Evolutionary conservation across 1,284 basidiomycete species (phyloP).

Genomic region (Sporisorium iseilematis-ciliati): DNA sequence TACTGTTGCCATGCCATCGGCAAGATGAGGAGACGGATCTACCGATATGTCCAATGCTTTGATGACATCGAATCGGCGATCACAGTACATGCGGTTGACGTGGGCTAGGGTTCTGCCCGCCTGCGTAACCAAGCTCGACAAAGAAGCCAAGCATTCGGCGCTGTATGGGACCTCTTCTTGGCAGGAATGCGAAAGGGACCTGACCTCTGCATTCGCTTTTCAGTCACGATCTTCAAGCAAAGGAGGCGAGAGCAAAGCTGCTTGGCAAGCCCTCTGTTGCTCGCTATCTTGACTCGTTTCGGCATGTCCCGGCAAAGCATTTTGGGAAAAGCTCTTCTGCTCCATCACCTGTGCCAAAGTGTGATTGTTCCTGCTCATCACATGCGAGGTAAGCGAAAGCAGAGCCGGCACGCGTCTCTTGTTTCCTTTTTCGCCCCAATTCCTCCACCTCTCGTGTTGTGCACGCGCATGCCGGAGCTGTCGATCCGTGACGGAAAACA

Average conservation of each 20-base stretch:
- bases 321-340: neutral
- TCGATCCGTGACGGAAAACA: slow-evolving; percentile 6
- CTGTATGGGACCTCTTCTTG: neutral
- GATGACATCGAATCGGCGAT: neutral
- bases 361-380: neutral
- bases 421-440: no score
- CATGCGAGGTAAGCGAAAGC: neutral
- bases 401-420: slow-evolving; percentile 1
- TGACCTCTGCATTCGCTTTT: neutral
- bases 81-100: neutral
- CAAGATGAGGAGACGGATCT: neutral
- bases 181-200: slow-evolving; percentile 2
- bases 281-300: neutral
- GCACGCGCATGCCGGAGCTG: slow-evolving; percentile 8
- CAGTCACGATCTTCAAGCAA: neutral
- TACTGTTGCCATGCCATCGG: neutral
- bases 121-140: neutral
- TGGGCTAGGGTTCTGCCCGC: neutral
- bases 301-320: slow-evolving; percentile 1
- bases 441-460: neutral
- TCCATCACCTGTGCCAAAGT: neutral
- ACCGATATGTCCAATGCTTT: neutral
- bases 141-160: slow-evolving; percentile 4
- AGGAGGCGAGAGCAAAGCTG: neutral
- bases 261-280: slow-evolving; percentile 3